Evolutionary conservation across 805 yeast genomes (phyloP).

Genomic region (Debaryomyces prosopidis): DNA sequence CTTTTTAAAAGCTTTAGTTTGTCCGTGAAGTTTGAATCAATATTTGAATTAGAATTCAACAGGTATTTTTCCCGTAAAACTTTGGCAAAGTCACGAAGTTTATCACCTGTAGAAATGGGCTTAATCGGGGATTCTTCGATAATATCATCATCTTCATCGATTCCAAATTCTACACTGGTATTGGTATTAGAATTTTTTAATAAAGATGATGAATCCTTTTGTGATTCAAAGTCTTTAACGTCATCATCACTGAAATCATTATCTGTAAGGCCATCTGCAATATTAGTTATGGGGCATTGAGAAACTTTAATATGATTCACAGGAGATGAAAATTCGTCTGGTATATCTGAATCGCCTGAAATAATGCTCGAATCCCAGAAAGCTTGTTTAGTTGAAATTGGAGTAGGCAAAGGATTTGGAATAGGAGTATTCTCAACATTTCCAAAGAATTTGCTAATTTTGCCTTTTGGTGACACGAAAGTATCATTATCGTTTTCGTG

Average conservation of each 20-base stretch:
- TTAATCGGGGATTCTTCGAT: constrained; percentile 45
- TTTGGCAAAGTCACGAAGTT: constrained; percentile 9
- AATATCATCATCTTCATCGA: constrained; percentile 34
- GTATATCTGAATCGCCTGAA: constrained; percentile 29
- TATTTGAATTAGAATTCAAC: constrained; percentile 12
- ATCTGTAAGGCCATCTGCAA: constrained; percentile 17
- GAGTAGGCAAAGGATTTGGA: background rate
- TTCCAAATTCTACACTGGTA: constrained; percentile 10
- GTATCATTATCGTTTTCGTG: background rate
- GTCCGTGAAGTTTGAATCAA: background rate
- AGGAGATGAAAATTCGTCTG: constrained; percentile 30
- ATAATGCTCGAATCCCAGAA: constrained; percentile 6
- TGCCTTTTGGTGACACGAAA: background rate
- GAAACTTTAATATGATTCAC: constrained; percentile 3
- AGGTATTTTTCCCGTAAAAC: constrained; percentile 22
- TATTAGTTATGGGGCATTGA: constrained; percentile 4
- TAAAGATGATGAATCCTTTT: constrained; percentile 1
- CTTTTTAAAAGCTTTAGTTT: background rate
- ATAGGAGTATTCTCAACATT: background rate
- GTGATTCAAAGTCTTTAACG: background rate
- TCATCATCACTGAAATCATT: constrained; percentile 11
- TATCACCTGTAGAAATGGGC: constrained; percentile 1
- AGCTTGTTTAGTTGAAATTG: background rate
- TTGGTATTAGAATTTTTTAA: constrained; percentile 5
- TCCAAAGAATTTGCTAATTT: constrained; percentile 16